Base-by-base conservation (phyloP, 2,329 filamentous ascomycete genomes). In the Stachybotrys chartarum region DNA sequence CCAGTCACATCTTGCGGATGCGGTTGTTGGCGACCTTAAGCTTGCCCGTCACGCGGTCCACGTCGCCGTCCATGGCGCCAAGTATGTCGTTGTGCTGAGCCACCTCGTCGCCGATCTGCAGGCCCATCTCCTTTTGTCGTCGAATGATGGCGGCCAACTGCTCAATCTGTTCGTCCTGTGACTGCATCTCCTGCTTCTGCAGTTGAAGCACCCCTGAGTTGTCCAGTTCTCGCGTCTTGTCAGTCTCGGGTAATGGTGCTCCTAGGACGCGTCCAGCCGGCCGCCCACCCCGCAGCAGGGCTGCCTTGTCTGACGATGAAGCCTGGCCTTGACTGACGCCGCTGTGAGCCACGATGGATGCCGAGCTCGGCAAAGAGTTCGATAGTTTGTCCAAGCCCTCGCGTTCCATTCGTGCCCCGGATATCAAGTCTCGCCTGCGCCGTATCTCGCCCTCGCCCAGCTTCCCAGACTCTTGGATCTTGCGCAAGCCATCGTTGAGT, bases 391-490 rank as follows among this genome's bases (percentile, higher is more conserved):
- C 89, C 17, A 94, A 73, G 3, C 86, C 87, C 55, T 93, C 88
- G 55, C 84, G 81, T 70, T 94, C 90, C 63, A 88, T 87, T 62
- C 82, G 78, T 7, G 87, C 87, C 12, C 84, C 80, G 1, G 81
- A 80, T 5, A 94, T 71, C 59, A 93, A 73, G 68, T 94, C 90
- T 55, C 83, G 78, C 52, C 90, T 75, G 7, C 90, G 75, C 49
- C 88, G 77, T 39, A 92, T 72, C 73, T 94, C 90, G 16, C 90
- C 90, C 3, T 89, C 86, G 4, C 88, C 88, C 1, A 93, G 66
- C 58, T 81, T 64, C 52, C 74, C 76, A 2, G 68, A 66, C 39
- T 84, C 80, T 60, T 79, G 76, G 66, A 87, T 79, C 32, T 72
- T 70, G 57, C 75, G 75, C 57, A 93, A 68, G 0, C 87, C 89